These are phyloP conservation scores for Colletotrichum sp. DNA, from an alignment of 2,329 filamentous ascomycete species.

Conservation along the genomic window DNA sequence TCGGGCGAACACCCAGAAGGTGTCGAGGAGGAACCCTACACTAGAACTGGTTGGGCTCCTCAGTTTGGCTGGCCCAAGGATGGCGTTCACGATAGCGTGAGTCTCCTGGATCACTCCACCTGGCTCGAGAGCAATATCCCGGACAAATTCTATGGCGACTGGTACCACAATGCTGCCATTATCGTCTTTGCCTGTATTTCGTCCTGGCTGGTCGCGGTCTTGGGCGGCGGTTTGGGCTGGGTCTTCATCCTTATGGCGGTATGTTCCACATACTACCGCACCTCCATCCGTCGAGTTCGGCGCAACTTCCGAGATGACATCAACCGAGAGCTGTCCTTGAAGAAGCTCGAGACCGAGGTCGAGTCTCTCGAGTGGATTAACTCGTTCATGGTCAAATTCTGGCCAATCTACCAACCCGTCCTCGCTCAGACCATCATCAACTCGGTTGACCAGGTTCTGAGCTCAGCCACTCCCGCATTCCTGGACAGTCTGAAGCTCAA, in stretches of 20 bases:
- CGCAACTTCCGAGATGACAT: conserved; percentile 97
- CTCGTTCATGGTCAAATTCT: conserved; percentile 97
- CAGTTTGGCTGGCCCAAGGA: conserved; percentile 76
- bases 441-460: conserved; percentile 94
- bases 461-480: conserved; percentile 88
- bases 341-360: conserved; percentile 84
- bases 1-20: conserved; percentile 60
- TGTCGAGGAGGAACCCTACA: conserved; percentile 52
- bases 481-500: conserved; percentile 93
- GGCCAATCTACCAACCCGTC: conserved; percentile 97
- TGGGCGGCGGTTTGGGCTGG: conserved; percentile 93
- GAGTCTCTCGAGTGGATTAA: conserved; percentile 99
- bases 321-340: conserved; percentile 85
- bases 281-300: conserved; percentile 89
- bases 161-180: conserved; percentile 97
- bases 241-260: conserved; percentile 90
- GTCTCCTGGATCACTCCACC: conserved; percentile 85
- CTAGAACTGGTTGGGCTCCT: conserved; percentile 84
- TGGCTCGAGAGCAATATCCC: conserved; percentile 84
- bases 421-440: conserved; percentile 90
- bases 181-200: conserved; percentile 91
- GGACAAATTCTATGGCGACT: conserved; percentile 94
- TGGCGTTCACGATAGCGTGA: conserved; percentile 63
- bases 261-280: conserved; percentile 96
- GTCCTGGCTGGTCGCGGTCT: conserved; percentile 87